Conservation (phyloP, 2,329 filamentous ascomycete species). For the Ceratocystis cacaofunesta region DNA sequence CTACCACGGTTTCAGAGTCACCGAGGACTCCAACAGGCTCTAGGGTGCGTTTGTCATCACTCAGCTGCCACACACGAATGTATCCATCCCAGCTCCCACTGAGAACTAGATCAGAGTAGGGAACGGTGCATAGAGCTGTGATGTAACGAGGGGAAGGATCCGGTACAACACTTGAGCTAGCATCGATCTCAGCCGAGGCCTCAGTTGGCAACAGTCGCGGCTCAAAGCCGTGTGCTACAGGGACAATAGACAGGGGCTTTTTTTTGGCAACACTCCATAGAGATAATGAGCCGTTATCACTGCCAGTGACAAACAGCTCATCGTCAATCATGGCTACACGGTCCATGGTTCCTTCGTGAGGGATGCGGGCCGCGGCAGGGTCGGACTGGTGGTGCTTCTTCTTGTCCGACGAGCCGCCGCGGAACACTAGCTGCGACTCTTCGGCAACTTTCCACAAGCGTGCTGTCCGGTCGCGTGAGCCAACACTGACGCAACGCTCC, state of each 20-base stretch:
- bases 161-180: slow-evolving; percentile 44
- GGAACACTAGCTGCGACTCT: slow-evolving; percentile 88
- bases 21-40: slow-evolving; percentile 53
- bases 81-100: slow-evolving; percentile 91
- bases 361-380: slow-evolving; percentile 31
- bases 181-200: slow-evolving; percentile 56
- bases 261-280: slow-evolving; percentile 90
- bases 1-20: slow-evolving; percentile 18
- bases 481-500: slow-evolving; percentile 82
- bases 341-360: slow-evolving; percentile 76
- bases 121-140: slow-evolving; percentile 72
- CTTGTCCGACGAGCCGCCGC: slow-evolving; percentile 56
- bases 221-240: slow-evolving; percentile 74
- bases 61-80: slow-evolving; percentile 72
- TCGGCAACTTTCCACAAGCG: slow-evolving; percentile 92
- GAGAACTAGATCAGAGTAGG: slow-evolving; percentile 79
- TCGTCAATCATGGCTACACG: slow-evolving; percentile 80
- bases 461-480: slow-evolving; percentile 79
- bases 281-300: slow-evolving; percentile 74
- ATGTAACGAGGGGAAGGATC: slow-evolving; percentile 68
- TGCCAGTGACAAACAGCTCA: slow-evolving; percentile 80
- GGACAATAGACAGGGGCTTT: slow-evolving; percentile 71
- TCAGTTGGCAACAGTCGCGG: slow-evolving; percentile 50
- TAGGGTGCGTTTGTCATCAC: slow-evolving; percentile 66
- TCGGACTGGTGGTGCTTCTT: slow-evolving; percentile 26